These are phyloP conservation scores for Phallus indusiatus DNA, from an alignment of 768 basidiomycete species.

Conservation along the genomic window DNA sequence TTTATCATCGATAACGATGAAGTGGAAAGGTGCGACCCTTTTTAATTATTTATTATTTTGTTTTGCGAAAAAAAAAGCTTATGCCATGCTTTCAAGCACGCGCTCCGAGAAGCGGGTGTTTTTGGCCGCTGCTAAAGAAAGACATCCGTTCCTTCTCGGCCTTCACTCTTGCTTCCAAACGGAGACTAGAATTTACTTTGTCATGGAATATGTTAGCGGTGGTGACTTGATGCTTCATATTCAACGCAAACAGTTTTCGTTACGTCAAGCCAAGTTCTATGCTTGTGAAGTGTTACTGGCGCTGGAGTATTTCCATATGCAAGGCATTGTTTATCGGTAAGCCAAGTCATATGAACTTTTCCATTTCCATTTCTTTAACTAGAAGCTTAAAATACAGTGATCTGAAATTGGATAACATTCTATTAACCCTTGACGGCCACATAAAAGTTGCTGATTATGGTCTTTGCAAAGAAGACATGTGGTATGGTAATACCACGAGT, in stretches of 20 bases:
- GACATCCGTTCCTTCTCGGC: constrained; percentile 94
- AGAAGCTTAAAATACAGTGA: constrained; percentile 44
- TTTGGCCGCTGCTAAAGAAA: constrained; percentile 89
- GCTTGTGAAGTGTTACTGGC: constrained; percentile 94
- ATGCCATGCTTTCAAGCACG: constrained; percentile 44
- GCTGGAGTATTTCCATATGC: constrained; percentile 94
- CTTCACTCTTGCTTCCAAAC: constrained; percentile 99
- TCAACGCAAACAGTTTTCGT: constrained; percentile 96
- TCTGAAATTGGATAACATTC: constrained; percentile 95
- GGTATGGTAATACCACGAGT: constrained; percentile 89
- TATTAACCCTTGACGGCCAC: constrained; percentile 93
- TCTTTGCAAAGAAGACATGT: constrained; percentile 99
- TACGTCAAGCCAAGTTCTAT: constrained; percentile 98
- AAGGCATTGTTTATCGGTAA: constrained; percentile 97
- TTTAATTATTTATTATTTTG: neutral
- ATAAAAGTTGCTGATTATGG: constrained; percentile 99
- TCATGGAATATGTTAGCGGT: constrained; percentile 99
- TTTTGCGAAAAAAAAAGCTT: neutral
- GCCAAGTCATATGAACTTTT: constrained; percentile 17
- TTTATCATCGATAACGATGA: constrained; percentile 99
- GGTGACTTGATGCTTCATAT: constrained; percentile 99
- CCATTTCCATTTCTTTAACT: neutral
- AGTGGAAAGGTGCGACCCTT: constrained; percentile 76
- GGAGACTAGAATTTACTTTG: constrained; percentile 97
- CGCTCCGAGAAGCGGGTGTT: constrained; percentile 99